Percentiles rank a stretch among this genome's conserved stretches.
These are phyloP conservation scores for Scedosporium dehoogii DNA, from an alignment of 2,329 filamentous ascomycete genomes.

Conservation along the genomic window DNA sequence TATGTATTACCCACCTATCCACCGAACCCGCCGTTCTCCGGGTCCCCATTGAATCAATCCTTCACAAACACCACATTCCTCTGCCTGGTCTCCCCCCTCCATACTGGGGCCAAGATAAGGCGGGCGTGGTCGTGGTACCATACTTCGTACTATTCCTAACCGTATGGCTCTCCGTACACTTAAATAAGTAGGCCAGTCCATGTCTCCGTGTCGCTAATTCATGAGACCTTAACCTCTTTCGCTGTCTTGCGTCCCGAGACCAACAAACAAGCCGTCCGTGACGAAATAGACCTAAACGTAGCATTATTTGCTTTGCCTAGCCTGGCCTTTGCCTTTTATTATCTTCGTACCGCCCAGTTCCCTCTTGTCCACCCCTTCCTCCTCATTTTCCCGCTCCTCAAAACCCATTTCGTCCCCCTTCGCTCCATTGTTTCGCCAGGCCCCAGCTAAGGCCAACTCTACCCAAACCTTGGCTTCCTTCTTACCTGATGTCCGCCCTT, in stretches of 20 bases:
- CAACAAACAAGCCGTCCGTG: conserved; percentile 6
- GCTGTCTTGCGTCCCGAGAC: conserved; percentile 5
- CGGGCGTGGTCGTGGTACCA: conserved; percentile 4
- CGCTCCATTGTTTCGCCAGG: background rate
- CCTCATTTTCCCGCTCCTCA: background rate
- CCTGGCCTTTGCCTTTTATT: background rate
- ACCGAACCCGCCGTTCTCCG: background rate
- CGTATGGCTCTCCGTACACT: conserved; percentile 4
- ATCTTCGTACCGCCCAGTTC: conserved; percentile 3
- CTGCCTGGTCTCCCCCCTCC: too few species aligned
- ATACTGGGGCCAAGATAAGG: background rate
- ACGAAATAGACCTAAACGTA: conserved; percentile 4
- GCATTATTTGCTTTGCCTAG: background rate
- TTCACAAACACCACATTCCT: too few species aligned
- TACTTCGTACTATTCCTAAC: background rate
- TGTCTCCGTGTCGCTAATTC: background rate
- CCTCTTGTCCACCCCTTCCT: background rate
- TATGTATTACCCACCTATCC: background rate
- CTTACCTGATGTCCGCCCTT: background rate
- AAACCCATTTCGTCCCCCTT: background rate
- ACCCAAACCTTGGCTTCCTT: background rate
- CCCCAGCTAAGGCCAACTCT: background rate
- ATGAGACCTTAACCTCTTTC: conserved; percentile 7
- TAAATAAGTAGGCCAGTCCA: conserved; percentile 2
- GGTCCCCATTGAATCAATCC: background rate